A percentile compares a stretch with the other conserved stretches of the same genome.
These are phyloP conservation scores for Amesomyces nigricolor DNA, from an alignment of 2,329 filamentous ascomycete species.

Conservation along the genomic window DNA sequence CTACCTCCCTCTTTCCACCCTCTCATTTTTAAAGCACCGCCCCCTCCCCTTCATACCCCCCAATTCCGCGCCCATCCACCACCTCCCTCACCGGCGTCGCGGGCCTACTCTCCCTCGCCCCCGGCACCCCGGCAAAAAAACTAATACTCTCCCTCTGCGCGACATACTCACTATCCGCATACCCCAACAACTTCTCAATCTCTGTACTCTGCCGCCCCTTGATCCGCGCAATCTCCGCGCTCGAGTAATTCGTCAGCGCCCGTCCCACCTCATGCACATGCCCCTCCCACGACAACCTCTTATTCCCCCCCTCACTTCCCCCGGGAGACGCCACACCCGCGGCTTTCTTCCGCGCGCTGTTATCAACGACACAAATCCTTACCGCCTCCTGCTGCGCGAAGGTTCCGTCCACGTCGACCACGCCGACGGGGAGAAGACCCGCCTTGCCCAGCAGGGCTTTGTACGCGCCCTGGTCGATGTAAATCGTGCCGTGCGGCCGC, in stretches of 20 bases:
- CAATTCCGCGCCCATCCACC: conserved; percentile 21
- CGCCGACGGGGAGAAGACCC: conserved; percentile 81
- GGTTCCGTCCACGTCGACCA: conserved; percentile 79
- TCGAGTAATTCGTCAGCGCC: conserved; percentile 89
- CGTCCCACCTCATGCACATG: conserved; percentile 70
- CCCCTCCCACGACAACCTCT: conserved; percentile 39
- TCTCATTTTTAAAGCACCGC: conserved; percentile 6
- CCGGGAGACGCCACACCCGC: no score
- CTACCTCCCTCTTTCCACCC: background rate
- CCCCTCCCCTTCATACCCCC: conserved; percentile 22
- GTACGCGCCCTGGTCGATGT: conserved; percentile 87
- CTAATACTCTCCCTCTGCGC: conserved; percentile 84
- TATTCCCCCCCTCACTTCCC: background rate
- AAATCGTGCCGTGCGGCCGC: conserved; percentile 81
- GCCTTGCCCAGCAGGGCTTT: conserved; percentile 76
- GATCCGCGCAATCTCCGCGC: conserved; percentile 74
- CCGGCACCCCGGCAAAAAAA: conserved; percentile 46
- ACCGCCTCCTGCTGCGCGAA: conserved; percentile 94
- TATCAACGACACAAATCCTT: conserved; percentile 70
- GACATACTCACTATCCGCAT: conserved; percentile 92
- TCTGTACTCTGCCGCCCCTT: conserved; percentile 78
- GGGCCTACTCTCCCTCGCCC: conserved; percentile 44
- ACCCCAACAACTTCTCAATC: conserved; percentile 75
- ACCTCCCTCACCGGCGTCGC: conserved; percentile 34
- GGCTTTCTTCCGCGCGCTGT: conserved; percentile 33